Conservation (phyloP, 768 basidiomycete species). For the Naganishia onofrii region DNA sequence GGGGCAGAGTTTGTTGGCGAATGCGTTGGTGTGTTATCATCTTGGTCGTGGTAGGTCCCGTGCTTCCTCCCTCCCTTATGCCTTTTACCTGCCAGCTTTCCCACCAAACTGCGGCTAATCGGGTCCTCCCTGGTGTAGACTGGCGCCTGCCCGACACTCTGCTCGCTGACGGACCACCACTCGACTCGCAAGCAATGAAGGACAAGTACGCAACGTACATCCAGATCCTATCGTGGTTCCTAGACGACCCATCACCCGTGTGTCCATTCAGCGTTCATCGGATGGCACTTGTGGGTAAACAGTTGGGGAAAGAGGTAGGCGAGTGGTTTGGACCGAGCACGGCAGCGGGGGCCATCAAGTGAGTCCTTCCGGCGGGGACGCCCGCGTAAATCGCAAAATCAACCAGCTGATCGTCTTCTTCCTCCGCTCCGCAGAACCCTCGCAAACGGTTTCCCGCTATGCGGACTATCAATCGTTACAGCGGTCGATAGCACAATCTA, state of each 20-base stretch:
- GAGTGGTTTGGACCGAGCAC: conserved; percentile 98
- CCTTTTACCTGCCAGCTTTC: too few species aligned
- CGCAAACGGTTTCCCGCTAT: conserved; percentile 73
- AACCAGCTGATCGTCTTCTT: not conserved
- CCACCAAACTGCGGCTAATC: not conserved
- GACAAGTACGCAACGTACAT: conserved; percentile 71
- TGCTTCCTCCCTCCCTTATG: not conserved
- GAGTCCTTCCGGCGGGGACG: too few species aligned
- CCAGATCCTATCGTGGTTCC: conserved; percentile 88
- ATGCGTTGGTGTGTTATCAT: conserved; percentile 71
- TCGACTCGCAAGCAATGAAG: conserved; percentile 39
- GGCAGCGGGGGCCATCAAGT: conserved; percentile 95
- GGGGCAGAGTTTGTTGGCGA: conserved; percentile 78
- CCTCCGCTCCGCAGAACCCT: conserved; percentile 60
- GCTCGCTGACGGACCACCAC: conserved; percentile 53
- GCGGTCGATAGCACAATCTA: conserved; percentile 80
- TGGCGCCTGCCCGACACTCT: conserved; percentile 75
- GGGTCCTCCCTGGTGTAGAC: conserved; percentile 56
- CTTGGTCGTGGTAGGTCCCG: conserved; percentile 65
- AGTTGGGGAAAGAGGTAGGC: conserved; percentile 89
- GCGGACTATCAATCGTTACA: conserved; percentile 74
- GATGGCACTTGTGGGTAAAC: conserved; percentile 91
- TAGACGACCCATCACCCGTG: conserved; percentile 78
- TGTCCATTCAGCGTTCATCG: conserved; percentile 93
- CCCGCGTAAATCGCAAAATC: not conserved